Evolutionary conservation across 345 rosid species (phyloP), one percentile per base, ranked within the genome.

Genomic region (Populus euphratica): DNA sequence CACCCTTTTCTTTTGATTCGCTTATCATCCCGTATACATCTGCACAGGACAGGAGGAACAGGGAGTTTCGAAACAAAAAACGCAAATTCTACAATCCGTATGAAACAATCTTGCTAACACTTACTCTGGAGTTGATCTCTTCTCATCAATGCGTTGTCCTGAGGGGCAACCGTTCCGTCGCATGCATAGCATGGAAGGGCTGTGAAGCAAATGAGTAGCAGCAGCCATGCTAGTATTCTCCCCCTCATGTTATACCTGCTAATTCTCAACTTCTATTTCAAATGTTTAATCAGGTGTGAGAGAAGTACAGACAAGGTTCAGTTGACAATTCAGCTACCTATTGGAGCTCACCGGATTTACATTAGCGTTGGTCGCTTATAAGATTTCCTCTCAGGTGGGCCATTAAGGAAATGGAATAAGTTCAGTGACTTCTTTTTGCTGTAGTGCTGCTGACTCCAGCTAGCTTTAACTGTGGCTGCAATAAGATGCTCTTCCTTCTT

Each of bases 231-330:
- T 18, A 68, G 47, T 7, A 13, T 23, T 23, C 11, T 16, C 50
- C 47, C 36, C 72, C 68, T 52, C 72, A 68, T 66, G 14, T 5
- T 17, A 23, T 68, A n/a, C 38, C 29, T 43, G 9, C 10, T 18
- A 33, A 2, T 59, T 77, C 56, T 67, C 77, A 74, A 6, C n/a
- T 61, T 72, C 17, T 14, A 83, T 68, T 61, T 27, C 36, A 33
- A 25, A 52, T 33, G 62, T 33, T 5, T 49, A 49, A 17, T 21
- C 20, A 16, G 54, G 17, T 20, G 20, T 27, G 63, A 21, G 62
- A 11, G 5, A 62, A 62, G 25, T 13, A 62, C 35, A 23, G 66
- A n/a, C 12, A n/a, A 21, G 65, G 9, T 8, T 43, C 6, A 11
- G 13, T 9, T 43, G 12, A 43, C 47, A 9, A 43, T 9, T 9